Evolutionary conservation across 345 rosid species (phyloP), one percentile per base, ranked within the genome.

Genomic region (Lepidium sativum): DNA sequence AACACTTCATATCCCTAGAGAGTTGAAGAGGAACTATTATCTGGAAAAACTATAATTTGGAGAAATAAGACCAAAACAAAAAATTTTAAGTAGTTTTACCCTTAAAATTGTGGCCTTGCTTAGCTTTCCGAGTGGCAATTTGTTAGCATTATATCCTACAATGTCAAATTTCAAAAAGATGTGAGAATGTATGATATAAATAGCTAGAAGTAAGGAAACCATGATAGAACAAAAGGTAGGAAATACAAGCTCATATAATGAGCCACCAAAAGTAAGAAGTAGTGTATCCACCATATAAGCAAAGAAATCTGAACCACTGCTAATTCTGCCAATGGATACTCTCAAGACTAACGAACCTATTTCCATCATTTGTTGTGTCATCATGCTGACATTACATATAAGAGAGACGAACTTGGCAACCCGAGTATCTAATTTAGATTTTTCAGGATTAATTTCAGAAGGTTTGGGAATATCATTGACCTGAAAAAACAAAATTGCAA

Each of bases 311-410:
- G 15, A 49, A 38, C 10, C 44, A 18, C 18, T 9, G 68, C 7
- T 52, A 43, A 17, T 52, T 43, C 21, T 39, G 29, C 42, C 35
- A 16, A 37, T 7, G 41, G 11, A 43, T 55, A 9, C 54, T 16
- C 56, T 63, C 48, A 48, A 65, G 69, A 63, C 44, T 14, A 54
- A 69, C 78, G 32, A 54, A 92, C 98, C 95, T 81, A 92, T 81
- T 74, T 92, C 95, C 95, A 89, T 81, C 95, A 92, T 92, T 63
- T 85, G 96, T 48, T 83, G 89, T 78, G 79, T 80, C 96, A 89
- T 92, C 95, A 85, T 92, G 80, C 86, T 84, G 56, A 85, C 74
- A 75, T 85, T 89, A 81, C 95, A 89, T 67, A 92, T 78, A 71
- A 92, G 83, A 71, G 96, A 86, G 69, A 89, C 72, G 62, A 92